Conservation (phyloP, 768 basidiomycete genomes). For the Artomyces pyxidatus region DNA sequence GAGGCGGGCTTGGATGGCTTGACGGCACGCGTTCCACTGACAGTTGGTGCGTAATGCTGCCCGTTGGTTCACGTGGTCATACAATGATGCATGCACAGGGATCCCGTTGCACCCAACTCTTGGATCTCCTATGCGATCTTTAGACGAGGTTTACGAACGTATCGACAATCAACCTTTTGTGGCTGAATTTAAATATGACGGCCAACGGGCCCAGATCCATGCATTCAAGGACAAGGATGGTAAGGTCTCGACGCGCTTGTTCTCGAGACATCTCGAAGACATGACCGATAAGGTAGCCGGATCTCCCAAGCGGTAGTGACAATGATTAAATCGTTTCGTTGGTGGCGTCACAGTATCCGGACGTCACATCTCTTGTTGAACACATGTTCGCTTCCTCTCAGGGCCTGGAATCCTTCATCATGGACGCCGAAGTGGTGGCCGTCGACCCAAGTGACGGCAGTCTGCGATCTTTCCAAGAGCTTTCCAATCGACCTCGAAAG, state of each 20-base stretch:
- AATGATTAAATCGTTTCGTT: conserved; percentile 9
- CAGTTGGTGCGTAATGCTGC: conserved; percentile 47
- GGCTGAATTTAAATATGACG: conserved; percentile 91
- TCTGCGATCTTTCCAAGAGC: conserved; percentile 76
- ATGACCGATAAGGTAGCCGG: conserved; percentile 81
- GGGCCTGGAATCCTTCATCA: conserved; percentile 53
- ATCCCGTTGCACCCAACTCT: conserved; percentile 82
- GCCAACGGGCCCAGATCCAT: conserved; percentile 79
- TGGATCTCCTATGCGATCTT: conserved; percentile 78
- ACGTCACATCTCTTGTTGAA: conserved; percentile 54
- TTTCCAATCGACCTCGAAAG: conserved; percentile 79
- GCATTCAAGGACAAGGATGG: conserved; percentile 29
- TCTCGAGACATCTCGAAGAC: conserved; percentile 85
- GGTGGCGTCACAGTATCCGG: conserved; percentile 57
- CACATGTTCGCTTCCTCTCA: conserved; percentile 37
- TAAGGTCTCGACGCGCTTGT: conserved; percentile 46
- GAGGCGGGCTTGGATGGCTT: conserved; percentile 55
- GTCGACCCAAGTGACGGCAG: conserved; percentile 55
- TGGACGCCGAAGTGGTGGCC: conserved; percentile 87
- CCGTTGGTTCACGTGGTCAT: not conserved
- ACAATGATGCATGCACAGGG: conserved; percentile 33
- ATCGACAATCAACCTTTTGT: conserved; percentile 60
- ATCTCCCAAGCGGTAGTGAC: too few species aligned
- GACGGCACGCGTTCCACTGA: conserved; percentile 50
- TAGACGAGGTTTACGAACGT: conserved; percentile 75